A percentile compares a stretch with the other conserved stretches of the same genome.
Conservation (phyloP, 2,329 filamentous ascomycete species). For the Hypoxylon sp. region DNA sequence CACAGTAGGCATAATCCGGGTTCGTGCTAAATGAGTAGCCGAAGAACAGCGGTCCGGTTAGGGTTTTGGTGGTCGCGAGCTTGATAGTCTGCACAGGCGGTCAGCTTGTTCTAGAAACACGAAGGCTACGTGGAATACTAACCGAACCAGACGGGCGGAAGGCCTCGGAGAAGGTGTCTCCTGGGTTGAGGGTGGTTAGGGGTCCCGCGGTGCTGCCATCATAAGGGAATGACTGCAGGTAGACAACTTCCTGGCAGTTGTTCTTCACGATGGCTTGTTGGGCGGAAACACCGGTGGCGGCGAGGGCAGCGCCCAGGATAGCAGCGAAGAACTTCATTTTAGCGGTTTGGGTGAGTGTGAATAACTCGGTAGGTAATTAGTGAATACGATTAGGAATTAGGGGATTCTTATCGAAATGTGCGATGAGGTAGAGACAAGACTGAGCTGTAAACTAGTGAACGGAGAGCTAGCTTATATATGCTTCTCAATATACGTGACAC, state of each 20-base stretch:
- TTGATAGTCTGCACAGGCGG: conserved; percentile 57
- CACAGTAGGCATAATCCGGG: conserved; percentile 59
- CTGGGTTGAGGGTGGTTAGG: conserved; percentile 52
- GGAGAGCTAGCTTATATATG: conserved; percentile 28
- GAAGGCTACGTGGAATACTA: conserved; percentile 42
- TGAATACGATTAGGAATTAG: conserved; percentile 16
- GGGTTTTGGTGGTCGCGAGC: conserved; percentile 57
- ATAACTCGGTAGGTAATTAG: background rate
- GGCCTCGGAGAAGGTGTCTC: conserved; percentile 54
- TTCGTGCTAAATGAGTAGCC: conserved; percentile 59
- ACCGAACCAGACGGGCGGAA: conserved; percentile 57
- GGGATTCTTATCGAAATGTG: conserved; percentile 6
- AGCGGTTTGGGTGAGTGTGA: conserved; percentile 6
- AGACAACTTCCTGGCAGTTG: conserved; percentile 54
- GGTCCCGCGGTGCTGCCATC: conserved; percentile 53
- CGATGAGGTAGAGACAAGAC: conserved; percentile 19
- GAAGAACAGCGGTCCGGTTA: conserved; percentile 58
- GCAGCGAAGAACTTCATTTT: conserved; percentile 53
- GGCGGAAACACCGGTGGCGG: conserved; percentile 54
- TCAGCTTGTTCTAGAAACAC: conserved; percentile 26
- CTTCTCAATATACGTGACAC: conserved; percentile 6
- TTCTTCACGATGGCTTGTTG: conserved; percentile 58
- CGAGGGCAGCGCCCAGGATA: conserved; percentile 52
- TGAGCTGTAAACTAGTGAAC: conserved; percentile 3
- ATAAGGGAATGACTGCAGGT: conserved; percentile 58